These are phyloP conservation scores for Penicillium sp. DNA, from an alignment of 2,329 filamentous ascomycete species.

Conservation along the genomic window DNA sequence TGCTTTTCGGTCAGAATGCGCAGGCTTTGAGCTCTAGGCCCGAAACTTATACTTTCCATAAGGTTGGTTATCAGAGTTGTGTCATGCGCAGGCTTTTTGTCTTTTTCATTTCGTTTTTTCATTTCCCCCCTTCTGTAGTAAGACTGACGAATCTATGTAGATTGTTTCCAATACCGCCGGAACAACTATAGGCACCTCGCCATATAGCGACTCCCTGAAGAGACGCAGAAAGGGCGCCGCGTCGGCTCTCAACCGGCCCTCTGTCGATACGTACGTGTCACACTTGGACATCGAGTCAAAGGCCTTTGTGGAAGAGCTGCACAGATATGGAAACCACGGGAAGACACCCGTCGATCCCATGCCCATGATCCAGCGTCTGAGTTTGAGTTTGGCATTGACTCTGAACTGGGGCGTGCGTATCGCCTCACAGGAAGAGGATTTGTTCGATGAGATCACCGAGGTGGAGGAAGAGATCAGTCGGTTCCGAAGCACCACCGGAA, in stretches of 20 bases:
- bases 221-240: constrained; percentile 63
- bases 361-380: constrained; percentile 66
- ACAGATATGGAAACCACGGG: constrained; percentile 57
- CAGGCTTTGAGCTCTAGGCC: constrained; percentile 56
- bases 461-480: constrained; percentile 72
- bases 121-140: too few species aligned
- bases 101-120: too few species aligned
- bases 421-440: constrained; percentile 56
- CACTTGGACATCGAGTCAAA: constrained; percentile 63
- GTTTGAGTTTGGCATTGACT: constrained; percentile 60
- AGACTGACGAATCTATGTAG: constrained; percentile 29
- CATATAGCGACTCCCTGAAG: constrained; percentile 64
- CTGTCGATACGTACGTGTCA: constrained; percentile 60
- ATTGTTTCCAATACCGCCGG: constrained; percentile 64
- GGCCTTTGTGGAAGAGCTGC: constrained; percentile 61
- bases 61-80: constrained; percentile 37
- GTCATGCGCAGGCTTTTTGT: neutral
- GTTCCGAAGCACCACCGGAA: constrained; percentile 73
- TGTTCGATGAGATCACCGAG: constrained; percentile 69
- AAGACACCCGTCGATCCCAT: constrained; percentile 58
- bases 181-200: constrained; percentile 66
- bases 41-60: constrained; percentile 60
- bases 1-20: constrained; percentile 53
- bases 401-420: constrained; percentile 66
- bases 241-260: constrained; percentile 63